Evolutionary conservation across 139 green algal species (phyloP).

Genomic region (Protoeuglena noctilucae): DNA sequence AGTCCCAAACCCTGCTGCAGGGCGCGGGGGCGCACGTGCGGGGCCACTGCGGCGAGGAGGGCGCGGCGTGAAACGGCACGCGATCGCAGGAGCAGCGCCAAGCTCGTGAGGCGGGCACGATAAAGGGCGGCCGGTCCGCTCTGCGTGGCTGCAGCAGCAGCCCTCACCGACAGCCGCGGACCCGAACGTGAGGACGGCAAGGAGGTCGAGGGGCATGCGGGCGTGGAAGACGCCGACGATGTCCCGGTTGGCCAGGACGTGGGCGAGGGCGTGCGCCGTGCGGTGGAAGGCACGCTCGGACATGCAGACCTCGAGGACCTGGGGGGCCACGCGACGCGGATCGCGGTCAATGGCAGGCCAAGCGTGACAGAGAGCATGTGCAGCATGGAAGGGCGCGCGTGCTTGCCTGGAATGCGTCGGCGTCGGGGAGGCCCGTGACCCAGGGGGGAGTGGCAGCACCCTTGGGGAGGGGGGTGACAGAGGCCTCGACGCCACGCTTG

Average conservation of each 20-base stretch:
- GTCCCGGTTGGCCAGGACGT: constrained; percentile 21
- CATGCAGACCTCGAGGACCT: too few species aligned
- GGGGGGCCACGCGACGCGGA: too few species aligned
- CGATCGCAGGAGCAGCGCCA: constrained; percentile 38
- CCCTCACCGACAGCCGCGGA: constrained; percentile 30
- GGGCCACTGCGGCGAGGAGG: constrained; percentile 8
- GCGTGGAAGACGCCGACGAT: constrained; percentile 56
- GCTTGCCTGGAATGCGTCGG: too few species aligned
- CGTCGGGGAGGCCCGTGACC: too few species aligned
- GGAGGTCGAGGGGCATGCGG: constrained; percentile 40
- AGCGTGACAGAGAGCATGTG: too few species aligned
- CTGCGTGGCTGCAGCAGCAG: neutral
- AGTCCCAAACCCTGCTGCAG: neutral
- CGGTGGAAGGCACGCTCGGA: too few species aligned
- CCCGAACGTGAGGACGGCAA: constrained; percentile 49
- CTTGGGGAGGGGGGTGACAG: too few species aligned
- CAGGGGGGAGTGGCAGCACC: too few species aligned
- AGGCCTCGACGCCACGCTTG: too few species aligned
- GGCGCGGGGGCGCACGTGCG: neutral
- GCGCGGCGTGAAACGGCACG: constrained; percentile 24
- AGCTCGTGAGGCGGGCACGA: constrained; percentile 25
- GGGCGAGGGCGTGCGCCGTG: constrained; percentile 22
- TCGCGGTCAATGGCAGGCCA: too few species aligned
- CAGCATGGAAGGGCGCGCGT: too few species aligned
- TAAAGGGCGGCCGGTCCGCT: constrained; percentile 12